phyloP scores from a whole-genome alignment of 345 rosid genomes.

The Brassica juncea region DNA sequence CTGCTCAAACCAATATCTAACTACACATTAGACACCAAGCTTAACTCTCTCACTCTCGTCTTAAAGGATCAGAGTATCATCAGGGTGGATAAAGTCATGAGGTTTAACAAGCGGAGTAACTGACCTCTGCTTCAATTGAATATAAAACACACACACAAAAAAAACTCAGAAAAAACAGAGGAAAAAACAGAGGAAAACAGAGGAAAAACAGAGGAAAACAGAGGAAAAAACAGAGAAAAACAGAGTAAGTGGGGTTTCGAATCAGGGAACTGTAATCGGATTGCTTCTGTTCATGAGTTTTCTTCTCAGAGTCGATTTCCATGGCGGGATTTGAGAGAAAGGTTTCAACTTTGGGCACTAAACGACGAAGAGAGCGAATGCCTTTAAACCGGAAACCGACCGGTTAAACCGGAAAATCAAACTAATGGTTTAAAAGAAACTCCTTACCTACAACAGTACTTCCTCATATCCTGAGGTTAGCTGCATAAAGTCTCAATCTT shows the following conservation, averaged over 20 bases:
- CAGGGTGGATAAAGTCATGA: conserved; percentile 78
- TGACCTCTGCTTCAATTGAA: conserved; percentile 45
- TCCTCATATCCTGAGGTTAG: conserved; percentile 1
- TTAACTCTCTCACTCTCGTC: conserved; percentile 96
- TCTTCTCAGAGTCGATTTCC: conserved; percentile 54
- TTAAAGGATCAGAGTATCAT: conserved; percentile 83
- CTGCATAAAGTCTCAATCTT: conserved; percentile 11
- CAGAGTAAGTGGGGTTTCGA: neutral
- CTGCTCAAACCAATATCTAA: neutral
- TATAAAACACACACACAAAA: too few relatives aligned
- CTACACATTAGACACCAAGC: conserved; percentile 45
- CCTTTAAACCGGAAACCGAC: conserved; percentile 13
- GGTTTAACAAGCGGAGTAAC: conserved; percentile 68
- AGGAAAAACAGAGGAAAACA: neutral
- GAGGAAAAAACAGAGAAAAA: neutral
- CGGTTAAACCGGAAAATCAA: conserved; percentile 9
- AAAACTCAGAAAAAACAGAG: conserved; percentile 49
- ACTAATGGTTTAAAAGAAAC: conserved; percentile 16
- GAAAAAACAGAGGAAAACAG: neutral
- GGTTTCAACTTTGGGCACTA: conserved; percentile 32
- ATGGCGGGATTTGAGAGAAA: conserved; percentile 36
- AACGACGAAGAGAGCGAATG: neutral
- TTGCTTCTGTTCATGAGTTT: neutral
- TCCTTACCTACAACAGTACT: neutral
- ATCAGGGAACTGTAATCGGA: conserved; percentile 55